A percentile compares a stretch with the other conserved stretches of the same genome.
Evolutionary conservation across 768 basidiomycete species (phyloP).

Genomic region (Serendipita sp.): DNA sequence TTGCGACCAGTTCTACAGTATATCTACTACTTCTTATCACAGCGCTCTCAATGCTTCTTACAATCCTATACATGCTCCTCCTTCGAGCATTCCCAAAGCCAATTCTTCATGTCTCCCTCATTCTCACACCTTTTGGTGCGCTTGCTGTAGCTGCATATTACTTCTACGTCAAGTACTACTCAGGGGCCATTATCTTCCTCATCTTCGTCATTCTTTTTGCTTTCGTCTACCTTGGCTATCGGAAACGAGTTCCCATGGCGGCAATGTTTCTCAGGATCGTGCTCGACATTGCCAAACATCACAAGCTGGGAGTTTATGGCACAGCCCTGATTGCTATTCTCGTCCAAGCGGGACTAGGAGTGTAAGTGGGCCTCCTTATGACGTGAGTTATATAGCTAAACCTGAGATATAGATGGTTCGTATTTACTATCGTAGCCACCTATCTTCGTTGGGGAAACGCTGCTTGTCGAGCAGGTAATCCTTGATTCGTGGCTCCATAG

Average conservation of each 20-base stretch:
- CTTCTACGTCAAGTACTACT: slow-evolving; percentile 28
- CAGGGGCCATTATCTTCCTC: slow-evolving; percentile 74
- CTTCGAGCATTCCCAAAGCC: slow-evolving; percentile 53
- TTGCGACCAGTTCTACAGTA: slow-evolving; percentile 42
- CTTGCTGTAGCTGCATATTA: slow-evolving; percentile 26
- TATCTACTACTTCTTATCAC: slow-evolving; percentile 64
- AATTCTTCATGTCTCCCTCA: slow-evolving; percentile 64
- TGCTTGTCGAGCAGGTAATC: neutral
- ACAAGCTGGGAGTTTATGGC: slow-evolving; percentile 53
- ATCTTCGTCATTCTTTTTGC: slow-evolving; percentile 63
- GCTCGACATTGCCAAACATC: slow-evolving; percentile 74
- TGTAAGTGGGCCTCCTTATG: slow-evolving; percentile 24
- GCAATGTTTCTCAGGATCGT: slow-evolving; percentile 65
- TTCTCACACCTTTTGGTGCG: slow-evolving; percentile 34
- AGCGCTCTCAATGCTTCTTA: slow-evolving; percentile 49
- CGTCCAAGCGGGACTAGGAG: slow-evolving; percentile 51
- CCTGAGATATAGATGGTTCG: slow-evolving; percentile 35
- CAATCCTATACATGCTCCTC: slow-evolving; percentile 50
- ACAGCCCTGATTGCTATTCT: slow-evolving; percentile 59
- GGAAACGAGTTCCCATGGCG: slow-evolving; percentile 61
- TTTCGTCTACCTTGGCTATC: slow-evolving; percentile 57
- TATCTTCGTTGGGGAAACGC: slow-evolving; percentile 20
- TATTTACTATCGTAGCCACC: slow-evolving; percentile 64
- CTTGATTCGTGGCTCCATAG: neutral
- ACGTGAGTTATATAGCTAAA: slow-evolving; percentile 17